Conservation (phyloP, 768 basidiomycete species). For the Phaeotremella skinneri region DNA sequence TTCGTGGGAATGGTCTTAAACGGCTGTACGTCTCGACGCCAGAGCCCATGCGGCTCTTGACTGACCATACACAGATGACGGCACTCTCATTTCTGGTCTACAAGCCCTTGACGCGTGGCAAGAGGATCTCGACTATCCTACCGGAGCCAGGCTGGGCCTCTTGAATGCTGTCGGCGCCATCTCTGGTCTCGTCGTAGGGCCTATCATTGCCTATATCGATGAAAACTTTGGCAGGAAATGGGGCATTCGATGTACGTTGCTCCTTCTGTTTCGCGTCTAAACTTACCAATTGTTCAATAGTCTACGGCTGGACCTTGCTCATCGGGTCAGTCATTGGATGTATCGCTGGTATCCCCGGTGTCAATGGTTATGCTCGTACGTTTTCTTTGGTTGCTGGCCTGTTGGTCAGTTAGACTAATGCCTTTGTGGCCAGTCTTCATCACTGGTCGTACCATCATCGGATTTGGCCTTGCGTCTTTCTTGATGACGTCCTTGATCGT, state of each 20-base stretch:
- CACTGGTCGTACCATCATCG: slow-evolving; percentile 46
- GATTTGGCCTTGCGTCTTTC: slow-evolving; percentile 51
- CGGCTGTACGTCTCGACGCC: slow-evolving; percentile 40
- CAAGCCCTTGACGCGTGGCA: slow-evolving; percentile 52
- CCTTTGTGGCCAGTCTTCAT: slow-evolving; percentile 40
- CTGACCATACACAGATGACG: slow-evolving; percentile 41
- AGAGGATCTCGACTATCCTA: slow-evolving; percentile 48
- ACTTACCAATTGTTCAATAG: slow-evolving; percentile 18
- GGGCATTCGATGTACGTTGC: slow-evolving; percentile 51
- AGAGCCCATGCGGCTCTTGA: not conserved
- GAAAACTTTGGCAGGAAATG: slow-evolving; percentile 51
- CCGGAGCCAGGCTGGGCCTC: slow-evolving; percentile 43
- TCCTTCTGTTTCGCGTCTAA: not conserved
- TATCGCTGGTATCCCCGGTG: slow-evolving; percentile 48
- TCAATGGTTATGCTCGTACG: slow-evolving; percentile 51
- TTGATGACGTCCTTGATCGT: slow-evolving; percentile 51
- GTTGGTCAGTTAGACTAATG: not conserved
- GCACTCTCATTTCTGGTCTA: slow-evolving; percentile 49
- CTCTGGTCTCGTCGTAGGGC: slow-evolving; percentile 50
- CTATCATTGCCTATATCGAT: slow-evolving; percentile 51
- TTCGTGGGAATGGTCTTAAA: slow-evolving; percentile 52
- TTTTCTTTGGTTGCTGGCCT: not conserved
- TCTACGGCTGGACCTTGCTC: slow-evolving; percentile 50
- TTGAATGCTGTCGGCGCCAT: slow-evolving; percentile 50
- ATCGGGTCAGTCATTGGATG: slow-evolving; percentile 51